Base-by-base conservation (phyloP, 495 filamentous ascomycete species). In the Penicillium canescens region DNA sequence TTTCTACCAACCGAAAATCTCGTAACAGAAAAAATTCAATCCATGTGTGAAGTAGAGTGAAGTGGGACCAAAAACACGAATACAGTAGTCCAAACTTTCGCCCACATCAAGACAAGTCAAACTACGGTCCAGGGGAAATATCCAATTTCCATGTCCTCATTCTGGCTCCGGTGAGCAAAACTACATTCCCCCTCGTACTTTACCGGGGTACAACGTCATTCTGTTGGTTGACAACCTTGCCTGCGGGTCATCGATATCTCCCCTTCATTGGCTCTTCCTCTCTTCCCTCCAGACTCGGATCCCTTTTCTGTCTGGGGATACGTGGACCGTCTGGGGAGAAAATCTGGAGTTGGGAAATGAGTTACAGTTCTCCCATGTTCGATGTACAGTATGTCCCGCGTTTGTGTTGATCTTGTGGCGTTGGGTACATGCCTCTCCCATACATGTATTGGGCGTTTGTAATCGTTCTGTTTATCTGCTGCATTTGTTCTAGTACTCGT, bases 91-190 rank as follows among this genome's bases (percentile, higher is more conserved):
- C 13, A 42, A 42, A 42, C 26, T 13, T 28, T 24, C 21, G 2
- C 26, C 36, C 28, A 13, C 14, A 14, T n/a, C 14, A 23, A 21
- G 20, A 28, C 18, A 50, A 31, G 6, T 20, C 26, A 42, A 31
- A 33, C 9, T 16, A 12, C 6, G 38, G 38, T 23, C 7, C 18
- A 40, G 18, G 33, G 16, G 20, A 20, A 18, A 39, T 48, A 31
- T 23, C 20, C 12, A 13, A 14, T 7, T n/a, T 26, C 24, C 0
- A 2, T 14, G n/a, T 46, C 4, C 56, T 38, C 5, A 46, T 45
- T 42, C 26, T 9, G 56, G 35, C 43, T 46, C 46, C 56, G 56
- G 51, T 55, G 56, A 59, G 11, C 50, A 45, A 10, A 11, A 33
- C 14, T 12, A 43, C 28, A 8, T 4, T 24, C 8, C 11, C 21